Percentiles rank a stretch among this genome's conserved stretches.
These are phyloP conservation scores for Salix suchowensis DNA, from an alignment of 345 rosid genomes.

Conservation along the genomic window DNA sequence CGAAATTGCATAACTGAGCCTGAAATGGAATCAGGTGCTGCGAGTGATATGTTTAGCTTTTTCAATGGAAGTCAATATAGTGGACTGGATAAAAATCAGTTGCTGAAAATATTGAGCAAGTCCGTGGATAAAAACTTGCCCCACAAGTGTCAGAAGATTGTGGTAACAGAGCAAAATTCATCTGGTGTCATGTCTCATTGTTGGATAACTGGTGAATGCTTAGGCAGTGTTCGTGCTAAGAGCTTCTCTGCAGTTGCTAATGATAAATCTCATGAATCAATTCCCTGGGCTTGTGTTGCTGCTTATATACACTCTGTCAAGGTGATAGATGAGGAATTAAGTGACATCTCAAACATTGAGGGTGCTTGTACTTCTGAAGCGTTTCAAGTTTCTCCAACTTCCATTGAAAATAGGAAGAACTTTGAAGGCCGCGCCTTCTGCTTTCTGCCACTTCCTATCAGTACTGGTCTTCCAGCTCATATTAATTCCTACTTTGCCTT, in stretches of 20 bases:
- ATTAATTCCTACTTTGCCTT: slow-evolving; percentile 91
- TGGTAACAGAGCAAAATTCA: slow-evolving; percentile 66
- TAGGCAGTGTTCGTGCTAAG: slow-evolving; percentile 48
- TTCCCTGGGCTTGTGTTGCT: slow-evolving; percentile 97
- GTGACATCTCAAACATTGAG: slow-evolving; percentile 24
- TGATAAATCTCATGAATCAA: slow-evolving; percentile 57
- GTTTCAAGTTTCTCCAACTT: slow-evolving; percentile 45
- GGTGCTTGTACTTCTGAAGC: slow-evolving; percentile 29
- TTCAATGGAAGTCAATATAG: slow-evolving; percentile 48
- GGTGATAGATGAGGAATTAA: slow-evolving; percentile 25
- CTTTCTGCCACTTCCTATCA: slow-evolving; percentile 83
- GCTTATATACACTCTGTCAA: slow-evolving; percentile 66
- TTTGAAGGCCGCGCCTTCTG: slow-evolving; percentile 96
- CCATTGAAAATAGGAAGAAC: slow-evolving; percentile 41
- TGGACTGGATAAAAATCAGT: slow-evolving; percentile 71
- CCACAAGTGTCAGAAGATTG: slow-evolving; percentile 65
- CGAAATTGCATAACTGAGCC: slow-evolving; percentile 50
- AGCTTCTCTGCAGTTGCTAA: slow-evolving; percentile 29
- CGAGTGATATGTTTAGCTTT: slow-evolving; percentile 52
- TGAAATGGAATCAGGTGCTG: slow-evolving; percentile 41
- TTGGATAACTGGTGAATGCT: slow-evolving; percentile 87
- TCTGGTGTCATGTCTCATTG: slow-evolving; percentile 60
- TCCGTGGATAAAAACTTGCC: slow-evolving; percentile 53
- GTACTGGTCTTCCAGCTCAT: slow-evolving; percentile 87
- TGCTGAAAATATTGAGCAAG: slow-evolving; percentile 64